Conservation (phyloP, 495 filamentous ascomycete genomes). For the Podospora anserina region DNA sequence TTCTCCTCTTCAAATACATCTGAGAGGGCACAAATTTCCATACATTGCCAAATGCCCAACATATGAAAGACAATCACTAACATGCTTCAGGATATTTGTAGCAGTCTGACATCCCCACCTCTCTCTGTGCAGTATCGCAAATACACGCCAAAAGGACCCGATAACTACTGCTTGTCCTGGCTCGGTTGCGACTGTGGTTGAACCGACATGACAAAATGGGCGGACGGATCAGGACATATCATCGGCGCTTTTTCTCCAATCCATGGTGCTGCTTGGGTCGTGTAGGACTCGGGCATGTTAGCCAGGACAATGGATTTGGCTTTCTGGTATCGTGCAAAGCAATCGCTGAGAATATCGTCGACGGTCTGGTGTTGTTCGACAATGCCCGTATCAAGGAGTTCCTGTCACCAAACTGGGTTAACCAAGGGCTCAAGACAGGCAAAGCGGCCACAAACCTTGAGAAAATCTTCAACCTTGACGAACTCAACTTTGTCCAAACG, state of each 20-base stretch:
- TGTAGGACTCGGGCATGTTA: conserved; percentile 44
- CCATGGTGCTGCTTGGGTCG: neutral
- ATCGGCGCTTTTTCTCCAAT: conserved; percentile 14
- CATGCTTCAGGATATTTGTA: neutral
- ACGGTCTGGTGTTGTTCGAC: conserved; percentile 36
- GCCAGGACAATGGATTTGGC: conserved; percentile 43
- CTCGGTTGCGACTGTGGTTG: neutral
- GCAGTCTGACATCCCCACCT: neutral
- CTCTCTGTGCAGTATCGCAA: neutral
- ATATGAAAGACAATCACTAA: conserved; percentile 11
- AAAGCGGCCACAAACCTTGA: conserved; percentile 31
- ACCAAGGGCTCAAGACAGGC: neutral
- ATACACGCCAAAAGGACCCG: neutral
- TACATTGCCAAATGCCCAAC: conserved; percentile 11
- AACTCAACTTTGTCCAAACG: conserved; percentile 47
- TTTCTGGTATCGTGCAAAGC: conserved; percentile 38
- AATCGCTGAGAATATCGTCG: conserved; percentile 40
- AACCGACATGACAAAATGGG: conserved; percentile 13
- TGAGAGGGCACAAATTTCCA: conserved; percentile 3
- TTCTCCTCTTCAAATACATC: neutral
- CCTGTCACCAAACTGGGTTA: conserved; percentile 16
- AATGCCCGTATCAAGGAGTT: conserved; percentile 45
- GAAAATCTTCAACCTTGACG: conserved; percentile 42
- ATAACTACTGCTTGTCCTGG: neutral
- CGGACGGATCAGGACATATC: conserved; percentile 21